phyloP scores from a whole-genome alignment of 1,284 basidiomycete genomes.

The Cutaneotrichosporon arboriforme region DNA sequence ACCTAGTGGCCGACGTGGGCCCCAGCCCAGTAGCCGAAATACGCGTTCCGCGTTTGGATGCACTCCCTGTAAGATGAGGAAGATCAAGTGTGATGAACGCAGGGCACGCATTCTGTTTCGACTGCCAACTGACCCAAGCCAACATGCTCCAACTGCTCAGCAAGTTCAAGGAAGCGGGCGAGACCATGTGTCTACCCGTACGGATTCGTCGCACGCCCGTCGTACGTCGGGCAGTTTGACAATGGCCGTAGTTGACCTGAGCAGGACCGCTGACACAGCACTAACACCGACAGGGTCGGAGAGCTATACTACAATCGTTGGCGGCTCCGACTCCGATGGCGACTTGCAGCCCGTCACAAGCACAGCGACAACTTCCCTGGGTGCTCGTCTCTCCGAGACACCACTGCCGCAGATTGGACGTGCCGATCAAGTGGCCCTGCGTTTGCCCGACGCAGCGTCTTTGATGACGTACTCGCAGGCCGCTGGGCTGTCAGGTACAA shows the following conservation, averaged over 20 bases:
- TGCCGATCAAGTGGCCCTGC: no score
- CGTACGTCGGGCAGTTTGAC: not conserved
- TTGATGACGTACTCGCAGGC: no score
- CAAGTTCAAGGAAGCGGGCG: constrained; percentile 6
- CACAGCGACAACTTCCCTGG: no score
- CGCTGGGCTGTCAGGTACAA: no score
- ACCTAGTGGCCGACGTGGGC: not conserved
- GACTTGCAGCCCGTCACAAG: no score
- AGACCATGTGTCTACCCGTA: constrained; percentile 13
- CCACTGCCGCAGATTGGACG: no score
- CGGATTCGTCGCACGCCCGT: constrained; percentile 4
- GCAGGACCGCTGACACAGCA: not conserved
- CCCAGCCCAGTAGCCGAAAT: not conserved
- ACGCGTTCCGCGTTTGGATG: constrained; percentile 14
- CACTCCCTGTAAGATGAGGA: constrained; percentile 13
- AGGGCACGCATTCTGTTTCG: not conserved
- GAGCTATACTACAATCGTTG: no score
- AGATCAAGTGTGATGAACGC: constrained; percentile 15
- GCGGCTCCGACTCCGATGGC: no score
- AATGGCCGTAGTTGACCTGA: not conserved
- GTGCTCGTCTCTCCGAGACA: no score
- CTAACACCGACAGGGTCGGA: no score
- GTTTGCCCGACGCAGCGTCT: no score
- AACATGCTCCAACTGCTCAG: constrained; percentile 12
- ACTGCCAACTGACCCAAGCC: constrained; percentile 2